phyloP scores from a whole-genome alignment of 345 rosid species.

The Rubroshorea leprosula region DNA sequence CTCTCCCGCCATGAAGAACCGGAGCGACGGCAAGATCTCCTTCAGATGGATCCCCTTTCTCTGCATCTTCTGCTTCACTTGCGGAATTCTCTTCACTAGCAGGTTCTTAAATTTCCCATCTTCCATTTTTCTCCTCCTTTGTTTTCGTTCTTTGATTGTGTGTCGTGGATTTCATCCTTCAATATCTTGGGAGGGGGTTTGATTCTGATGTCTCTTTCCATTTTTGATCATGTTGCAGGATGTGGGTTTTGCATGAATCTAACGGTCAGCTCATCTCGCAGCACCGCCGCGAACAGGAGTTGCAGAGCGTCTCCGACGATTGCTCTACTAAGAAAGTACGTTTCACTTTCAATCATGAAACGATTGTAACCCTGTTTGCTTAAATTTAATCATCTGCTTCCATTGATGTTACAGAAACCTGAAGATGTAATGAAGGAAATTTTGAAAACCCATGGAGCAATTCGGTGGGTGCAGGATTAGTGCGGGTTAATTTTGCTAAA shows the following conservation, averaged over 20 bases:
- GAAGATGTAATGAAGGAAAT: conserved; percentile 56
- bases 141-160: too few relatives aligned
- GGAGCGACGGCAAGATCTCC: conserved; percentile 41
- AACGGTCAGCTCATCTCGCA: conserved; percentile 44
- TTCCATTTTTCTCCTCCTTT: too few relatives aligned
- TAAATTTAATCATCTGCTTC: background rate
- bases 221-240: conserved; percentile 51
- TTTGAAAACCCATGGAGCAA: conserved; percentile 67
- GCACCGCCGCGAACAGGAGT: conserved; percentile 53
- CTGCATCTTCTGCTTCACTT: conserved; percentile 63
- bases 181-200: too few relatives aligned
- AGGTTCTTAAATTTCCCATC: conserved; percentile 32
- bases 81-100: conserved; percentile 68
- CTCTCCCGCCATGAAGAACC: conserved; percentile 46
- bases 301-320: conserved; percentile 51
- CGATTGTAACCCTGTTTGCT: background rate
- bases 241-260: conserved; percentile 48
- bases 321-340: conserved; percentile 52
- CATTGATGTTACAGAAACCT: conserved; percentile 25
- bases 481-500: background rate
- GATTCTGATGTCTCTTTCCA: too few relatives aligned
- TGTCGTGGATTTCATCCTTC: background rate
- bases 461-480: conserved; percentile 52
- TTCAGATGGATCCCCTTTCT: conserved; percentile 70
- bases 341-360: too few relatives aligned